Conservation (phyloP, 2,329 filamentous ascomycete genomes). For the Ophiocordyceps australis region DNA sequence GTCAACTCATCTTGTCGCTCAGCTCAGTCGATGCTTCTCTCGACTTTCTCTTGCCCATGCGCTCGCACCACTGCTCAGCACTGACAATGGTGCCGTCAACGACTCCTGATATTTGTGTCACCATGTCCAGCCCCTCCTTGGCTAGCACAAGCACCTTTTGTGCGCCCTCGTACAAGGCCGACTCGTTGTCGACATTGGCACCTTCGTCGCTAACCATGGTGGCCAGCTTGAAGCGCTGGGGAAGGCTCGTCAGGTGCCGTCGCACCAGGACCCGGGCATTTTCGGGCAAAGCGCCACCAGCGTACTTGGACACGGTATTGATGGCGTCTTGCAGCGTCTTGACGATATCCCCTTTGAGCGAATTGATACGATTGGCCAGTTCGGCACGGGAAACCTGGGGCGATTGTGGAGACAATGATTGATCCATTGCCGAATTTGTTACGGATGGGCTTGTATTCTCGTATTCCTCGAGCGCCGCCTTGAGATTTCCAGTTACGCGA, state of each 20-base stretch:
- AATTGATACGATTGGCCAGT: constrained; percentile 45
- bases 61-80: constrained; percentile 81
- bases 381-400: constrained; percentile 17
- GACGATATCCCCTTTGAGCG: constrained; percentile 52
- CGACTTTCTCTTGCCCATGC: constrained; percentile 46
- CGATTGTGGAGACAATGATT: constrained; percentile 4
- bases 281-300: constrained; percentile 77
- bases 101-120: constrained; percentile 75
- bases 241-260: constrained; percentile 67
- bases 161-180: constrained; percentile 33
- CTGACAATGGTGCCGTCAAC: constrained; percentile 79
- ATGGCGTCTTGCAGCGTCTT: constrained; percentile 68
- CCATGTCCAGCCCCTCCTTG: constrained; percentile 84
- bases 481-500: constrained; percentile 55
- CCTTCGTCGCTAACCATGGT: constrained; percentile 23
- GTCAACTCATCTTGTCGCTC: no score
- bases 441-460: constrained; percentile 25
- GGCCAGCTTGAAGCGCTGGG: constrained; percentile 64
- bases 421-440: neutral
- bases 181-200: constrained; percentile 15
- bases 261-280: constrained; percentile 75
- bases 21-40: no score
- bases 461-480: constrained; percentile 62
- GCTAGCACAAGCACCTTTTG: constrained; percentile 72
- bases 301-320: constrained; percentile 72